Base-by-base conservation (phyloP, 331 rosid genomes). In the Cucumis variabilis region DNA sequence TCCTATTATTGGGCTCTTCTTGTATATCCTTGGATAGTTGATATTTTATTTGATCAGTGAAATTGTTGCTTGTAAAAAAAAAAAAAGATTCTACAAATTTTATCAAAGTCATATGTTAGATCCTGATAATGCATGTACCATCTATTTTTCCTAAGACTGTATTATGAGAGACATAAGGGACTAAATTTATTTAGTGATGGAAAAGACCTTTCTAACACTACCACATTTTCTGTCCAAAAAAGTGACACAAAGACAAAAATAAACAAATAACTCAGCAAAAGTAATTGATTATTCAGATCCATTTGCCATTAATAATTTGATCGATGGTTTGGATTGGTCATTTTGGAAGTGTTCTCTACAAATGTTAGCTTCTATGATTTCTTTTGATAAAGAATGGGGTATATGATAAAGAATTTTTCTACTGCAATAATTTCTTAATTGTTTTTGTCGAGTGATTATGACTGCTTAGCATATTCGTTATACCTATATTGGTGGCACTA, bases 311-410 rank as follows among this genome's bases (percentile, higher is more conserved):
- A 86, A 88, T 24, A 81, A 84, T 80, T 83, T 95, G 92, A 82
- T 93, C 44, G 88, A 91, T 65, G 46, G 80, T 44, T 74, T 94
- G 78, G 94, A 94, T 74, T 7, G 94, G 98, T 66, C 90, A 84
- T 66, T 97, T 90, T 88, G 99, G 99, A 88, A 95, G 98, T 89
- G 97, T 94, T 55, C n/a, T n/a, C n/a, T n/a, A n/a, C n/a, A n/a
- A n/a, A n/a, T n/a, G n/a, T n/a, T n/a, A n/a, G n/a, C n/a, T n/a
- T n/a, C n/a, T n/a, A n/a, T n/a, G n/a, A n/a, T n/a, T n/a, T n/a
- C n/a, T n/a, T n/a, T n/a, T n/a, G n/a, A n/a, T n/a, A n/a, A n/a
- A n/a, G n/a, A n/a, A n/a, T n/a, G n/a, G n/a, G n/a, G n/a, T n/a
- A n/a, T n/a, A n/a, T n/a, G 71, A 14, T 23, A 30, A 82, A 21